These are phyloP conservation scores for Aspergillus sclerotialis DNA, from an alignment of 2,329 filamentous ascomycete species.

Conservation along the genomic window DNA sequence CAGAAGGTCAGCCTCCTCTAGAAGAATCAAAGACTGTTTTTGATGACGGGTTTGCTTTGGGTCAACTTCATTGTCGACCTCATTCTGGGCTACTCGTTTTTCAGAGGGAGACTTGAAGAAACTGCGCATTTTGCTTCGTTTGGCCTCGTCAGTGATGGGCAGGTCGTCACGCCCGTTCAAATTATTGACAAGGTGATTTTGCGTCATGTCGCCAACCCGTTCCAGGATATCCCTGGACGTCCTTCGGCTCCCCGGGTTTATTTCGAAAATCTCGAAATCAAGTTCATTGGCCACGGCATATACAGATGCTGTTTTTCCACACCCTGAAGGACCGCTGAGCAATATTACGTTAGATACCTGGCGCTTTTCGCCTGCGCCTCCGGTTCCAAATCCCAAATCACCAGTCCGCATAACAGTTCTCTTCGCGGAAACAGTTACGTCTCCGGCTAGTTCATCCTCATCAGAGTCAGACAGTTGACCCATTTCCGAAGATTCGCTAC, in stretches of 20 bases:
- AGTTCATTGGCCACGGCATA: conserved; percentile 89
- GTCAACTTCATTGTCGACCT: conserved; percentile 15
- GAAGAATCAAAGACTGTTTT: conserved; percentile 87
- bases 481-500: conserved; percentile 65
- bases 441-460: conserved; percentile 35
- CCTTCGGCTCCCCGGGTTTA: conserved; percentile 74
- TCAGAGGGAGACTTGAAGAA: conserved; percentile 63
- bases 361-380: conserved; percentile 40
- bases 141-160: conserved; percentile 53
- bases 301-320: conserved; percentile 87
- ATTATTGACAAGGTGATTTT: conserved; percentile 78
- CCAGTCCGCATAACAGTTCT: conserved; percentile 37
- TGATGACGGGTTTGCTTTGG: conserved; percentile 47
- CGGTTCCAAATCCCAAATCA: conserved; percentile 30
- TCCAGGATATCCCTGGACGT: conserved; percentile 88
- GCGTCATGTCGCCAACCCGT: conserved; percentile 91
- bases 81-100: conserved; percentile 13
- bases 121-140: conserved; percentile 70
- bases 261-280: conserved; percentile 90
- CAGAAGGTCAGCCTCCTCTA: conserved; percentile 89
- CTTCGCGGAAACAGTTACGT: conserved; percentile 28
- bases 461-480: conserved; percentile 61
- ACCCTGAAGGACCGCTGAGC: conserved; percentile 80
- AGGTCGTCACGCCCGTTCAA: conserved; percentile 20
- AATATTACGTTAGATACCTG: conserved; percentile 66